These are phyloP conservation scores for Euphorbia schlechtendalii DNA, from an alignment of 441 rosid genomes.

Conservation along the genomic window DNA sequence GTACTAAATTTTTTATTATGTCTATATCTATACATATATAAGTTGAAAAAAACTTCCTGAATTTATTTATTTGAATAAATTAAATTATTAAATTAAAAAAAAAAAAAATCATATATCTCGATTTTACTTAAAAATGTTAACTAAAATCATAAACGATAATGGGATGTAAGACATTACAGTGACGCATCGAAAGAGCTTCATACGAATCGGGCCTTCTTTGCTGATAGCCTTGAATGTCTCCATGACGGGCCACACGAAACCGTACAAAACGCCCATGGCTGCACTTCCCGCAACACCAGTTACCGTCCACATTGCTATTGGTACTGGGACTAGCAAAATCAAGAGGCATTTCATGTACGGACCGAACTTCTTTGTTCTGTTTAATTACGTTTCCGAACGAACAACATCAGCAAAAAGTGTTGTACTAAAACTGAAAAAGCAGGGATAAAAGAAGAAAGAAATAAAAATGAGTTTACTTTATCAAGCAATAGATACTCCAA, in stretches of 20 bases:
- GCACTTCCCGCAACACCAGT: constrained; percentile 20
- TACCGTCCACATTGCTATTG: constrained; percentile 20
- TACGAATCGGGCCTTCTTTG: constrained; percentile 9
- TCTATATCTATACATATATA: too few relatives aligned
- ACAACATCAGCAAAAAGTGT: background rate
- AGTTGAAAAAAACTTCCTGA: too few relatives aligned
- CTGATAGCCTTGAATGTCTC: constrained; percentile 24
- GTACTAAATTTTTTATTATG: too few relatives aligned
- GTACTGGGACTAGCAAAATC: constrained; percentile 19
- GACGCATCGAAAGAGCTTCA: constrained; percentile 18
- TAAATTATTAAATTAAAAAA: too few relatives aligned
- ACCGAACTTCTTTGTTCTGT: constrained; percentile 20
- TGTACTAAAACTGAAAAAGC: background rate
- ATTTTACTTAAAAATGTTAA: too few relatives aligned
- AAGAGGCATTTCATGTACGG: constrained; percentile 17
- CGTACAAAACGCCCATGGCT: constrained; percentile 15
- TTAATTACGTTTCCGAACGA: background rate
- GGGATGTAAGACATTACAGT: constrained; percentile 4
- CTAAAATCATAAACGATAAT: background rate
- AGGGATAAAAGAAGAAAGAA: too few relatives aligned
- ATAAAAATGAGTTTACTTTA: constrained; percentile 8
- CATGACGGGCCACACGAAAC: constrained; percentile 24
- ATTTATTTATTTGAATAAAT: too few relatives aligned
- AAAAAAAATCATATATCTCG: too few relatives aligned
- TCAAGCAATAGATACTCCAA: constrained; percentile 19